Base-by-base conservation (phyloP, 2,329 filamentous ascomycete genomes). In the Sarocladium brachiariae region DNA sequence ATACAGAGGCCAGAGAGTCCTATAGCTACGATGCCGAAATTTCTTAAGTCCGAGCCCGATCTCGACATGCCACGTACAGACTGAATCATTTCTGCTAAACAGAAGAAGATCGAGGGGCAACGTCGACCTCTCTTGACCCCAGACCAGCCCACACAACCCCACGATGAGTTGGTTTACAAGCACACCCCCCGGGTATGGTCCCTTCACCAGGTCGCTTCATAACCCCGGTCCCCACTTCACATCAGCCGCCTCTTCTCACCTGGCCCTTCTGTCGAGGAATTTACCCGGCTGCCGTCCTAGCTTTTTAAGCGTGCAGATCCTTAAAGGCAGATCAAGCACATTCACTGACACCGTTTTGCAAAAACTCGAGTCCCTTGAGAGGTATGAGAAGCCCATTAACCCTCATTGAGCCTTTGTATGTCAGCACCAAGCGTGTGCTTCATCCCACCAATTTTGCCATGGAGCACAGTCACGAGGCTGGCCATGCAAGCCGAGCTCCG, bases 211-310 rank as follows among this genome's bases (percentile, higher is more conserved):
- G n/a, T n/a, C n/a, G n/a, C n/a, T n/a, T n/a, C n/a, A n/a, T 10
- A 30, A 13, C 3, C 2, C 27, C 13, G 33, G 6, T 31, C n/a
- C 10, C 18, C 6, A 13, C 43, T n/a, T 25, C 43, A 6, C 14
- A 19, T 23, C 27, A 47, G 31, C 43, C 31, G 43, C 43, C 43
- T 47, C 43, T 47, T 47, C 19, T 9, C 25, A 33, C 43, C 43
- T 31, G 43, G 25, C 9, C 16, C 10, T 19, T 8, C 24, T 33
- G 10, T 31, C 43, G 43, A 47, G 43, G 43, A 47, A 47, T 47
- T 47, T 47, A 47, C 16, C 43, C 43, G 43, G 43, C 25, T 47
- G 7, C 43, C 43, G 43, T 47, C 25, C 25, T 47, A 16, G 33
- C 43, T 47, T 47, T 47, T 19, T 16, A 19, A 13, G 4, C 25